Conservation (phyloP, 2,329 filamentous ascomycete genomes). For the Scytalidium sp. region DNA sequence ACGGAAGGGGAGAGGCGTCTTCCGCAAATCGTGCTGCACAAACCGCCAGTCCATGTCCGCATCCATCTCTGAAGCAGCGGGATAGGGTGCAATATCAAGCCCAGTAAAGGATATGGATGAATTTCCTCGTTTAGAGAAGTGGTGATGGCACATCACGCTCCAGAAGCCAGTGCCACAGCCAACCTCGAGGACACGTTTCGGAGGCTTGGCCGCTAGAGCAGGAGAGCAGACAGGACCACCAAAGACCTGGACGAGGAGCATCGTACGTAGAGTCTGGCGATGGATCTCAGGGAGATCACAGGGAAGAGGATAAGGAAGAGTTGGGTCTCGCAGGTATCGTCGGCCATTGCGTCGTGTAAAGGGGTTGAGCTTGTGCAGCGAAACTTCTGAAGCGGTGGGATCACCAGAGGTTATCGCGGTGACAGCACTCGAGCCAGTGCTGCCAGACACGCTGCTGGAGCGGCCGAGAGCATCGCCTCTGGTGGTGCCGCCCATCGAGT, state of each 20-base stretch:
- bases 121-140: constrained; percentile 68
- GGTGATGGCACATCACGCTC: constrained; percentile 84
- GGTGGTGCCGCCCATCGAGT: constrained; percentile 2
- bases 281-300: constrained; percentile 85
- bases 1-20: constrained; percentile 71
- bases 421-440: constrained; percentile 23
- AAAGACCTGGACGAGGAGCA: constrained; percentile 78
- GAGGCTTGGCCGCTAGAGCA: constrained; percentile 61
- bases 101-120: constrained; percentile 74
- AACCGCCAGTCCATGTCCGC: constrained; percentile 86
- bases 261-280: constrained; percentile 79
- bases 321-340: constrained; percentile 74
- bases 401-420: constrained; percentile 24
- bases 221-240: constrained; percentile 77
- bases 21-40: constrained; percentile 80
- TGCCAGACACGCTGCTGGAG: constrained; percentile 25
- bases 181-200: constrained; percentile 76
- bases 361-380: constrained; percentile 35
- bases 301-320: constrained; percentile 77
- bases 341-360: constrained; percentile 76
- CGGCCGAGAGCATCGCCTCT: constrained; percentile 19
- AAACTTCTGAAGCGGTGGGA: constrained; percentile 12
- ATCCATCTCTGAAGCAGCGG: constrained; percentile 56
- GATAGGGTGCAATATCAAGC: constrained; percentile 74
- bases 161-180: constrained; percentile 87